These are phyloP conservation scores for Sporisorium exsertum DNA, from an alignment of 1,284 basidiomycete species.

Conservation along the genomic window DNA sequence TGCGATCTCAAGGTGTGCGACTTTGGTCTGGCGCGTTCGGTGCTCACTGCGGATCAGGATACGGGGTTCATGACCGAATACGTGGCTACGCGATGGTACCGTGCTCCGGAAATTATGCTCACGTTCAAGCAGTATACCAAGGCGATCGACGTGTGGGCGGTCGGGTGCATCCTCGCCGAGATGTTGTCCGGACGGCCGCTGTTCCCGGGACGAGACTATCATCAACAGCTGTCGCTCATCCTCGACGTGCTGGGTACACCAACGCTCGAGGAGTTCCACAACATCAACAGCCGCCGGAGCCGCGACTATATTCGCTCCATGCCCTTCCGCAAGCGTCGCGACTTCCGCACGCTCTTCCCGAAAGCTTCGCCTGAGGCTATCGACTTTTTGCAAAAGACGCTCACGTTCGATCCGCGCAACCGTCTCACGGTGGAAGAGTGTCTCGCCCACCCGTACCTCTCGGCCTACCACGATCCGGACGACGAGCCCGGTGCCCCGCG, in stretches of 20 bases:
- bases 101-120: slow-evolving; percentile 69
- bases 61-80: slow-evolving; percentile 70
- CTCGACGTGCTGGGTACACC: slow-evolving; percentile 75
- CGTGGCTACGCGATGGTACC: slow-evolving; percentile 69
- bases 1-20: slow-evolving; percentile 69
- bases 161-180: slow-evolving; percentile 92
- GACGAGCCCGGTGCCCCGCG: slow-evolving; percentile 62
- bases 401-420: slow-evolving; percentile 75
- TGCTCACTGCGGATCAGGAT: slow-evolving; percentile 63
- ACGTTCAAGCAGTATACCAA: slow-evolving; percentile 70
- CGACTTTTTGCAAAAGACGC: slow-evolving; percentile 89
- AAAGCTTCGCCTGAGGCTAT: slow-evolving; percentile 75
- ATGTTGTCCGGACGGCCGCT: slow-evolving; percentile 90
- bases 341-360: slow-evolving; percentile 81
- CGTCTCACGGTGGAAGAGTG: slow-evolving; percentile 67
- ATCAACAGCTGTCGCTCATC: slow-evolving; percentile 74
- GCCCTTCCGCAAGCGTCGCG: slow-evolving; percentile 87
- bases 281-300: slow-evolving; percentile 81
- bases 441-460: slow-evolving; percentile 63
- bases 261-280: slow-evolving; percentile 75
- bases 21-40: slow-evolving; percentile 68
- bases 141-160: slow-evolving; percentile 78
- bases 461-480: slow-evolving; percentile 63
- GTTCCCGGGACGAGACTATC: slow-evolving; percentile 79
- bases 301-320: slow-evolving; percentile 92